Conservation (phyloP, 2,329 filamentous ascomycete genomes). For the Dryadomyces quercus-mongolicae region DNA sequence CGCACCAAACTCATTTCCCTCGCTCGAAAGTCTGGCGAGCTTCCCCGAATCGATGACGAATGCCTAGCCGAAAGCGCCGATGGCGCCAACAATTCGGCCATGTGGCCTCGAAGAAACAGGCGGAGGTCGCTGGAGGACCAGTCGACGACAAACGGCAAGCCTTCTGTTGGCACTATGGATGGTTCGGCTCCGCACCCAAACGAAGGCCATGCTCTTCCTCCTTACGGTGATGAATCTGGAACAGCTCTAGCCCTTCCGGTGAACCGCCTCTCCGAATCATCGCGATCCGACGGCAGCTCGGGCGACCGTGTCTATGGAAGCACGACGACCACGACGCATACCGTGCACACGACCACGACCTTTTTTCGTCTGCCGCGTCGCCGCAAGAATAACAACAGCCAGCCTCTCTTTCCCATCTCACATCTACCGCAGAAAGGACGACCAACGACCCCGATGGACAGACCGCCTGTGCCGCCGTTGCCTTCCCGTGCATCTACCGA, state of each 20-base stretch:
- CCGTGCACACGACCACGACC: conserved; percentile 49
- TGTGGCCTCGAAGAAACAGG: conserved; percentile 26
- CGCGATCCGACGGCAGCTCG: conserved; percentile 75
- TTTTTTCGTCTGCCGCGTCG: conserved; percentile 75
- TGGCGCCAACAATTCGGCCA: not conserved
- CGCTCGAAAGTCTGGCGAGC: conserved; percentile 39
- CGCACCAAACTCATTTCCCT: conserved; percentile 41
- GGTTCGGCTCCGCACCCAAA: conserved; percentile 34
- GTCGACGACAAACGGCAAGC: conserved; percentile 24
- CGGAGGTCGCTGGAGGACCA: conserved; percentile 26
- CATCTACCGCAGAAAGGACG: conserved; percentile 48
- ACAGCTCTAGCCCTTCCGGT: conserved; percentile 50
- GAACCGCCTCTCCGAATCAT: conserved; percentile 70
- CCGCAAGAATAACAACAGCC: conserved; percentile 32
- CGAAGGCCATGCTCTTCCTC: conserved; percentile 19
- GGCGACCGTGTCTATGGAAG: conserved; percentile 50
- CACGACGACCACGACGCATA: conserved; percentile 51
- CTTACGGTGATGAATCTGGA: conserved; percentile 46
- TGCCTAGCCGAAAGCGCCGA: conserved; percentile 11
- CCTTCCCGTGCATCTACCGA: conserved; percentile 6
- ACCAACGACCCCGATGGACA: conserved; percentile 2
- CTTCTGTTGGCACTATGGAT: conserved; percentile 44
- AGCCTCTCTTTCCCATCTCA: conserved; percentile 70
- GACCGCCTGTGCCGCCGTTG: not conserved
- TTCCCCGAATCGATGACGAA: conserved; percentile 24